Percentiles rank a stretch among this genome's conserved stretches.
These are phyloP conservation scores for Lactifluus echinatus DNA, from an alignment of 768 basidiomycete species.

Conservation along the genomic window DNA sequence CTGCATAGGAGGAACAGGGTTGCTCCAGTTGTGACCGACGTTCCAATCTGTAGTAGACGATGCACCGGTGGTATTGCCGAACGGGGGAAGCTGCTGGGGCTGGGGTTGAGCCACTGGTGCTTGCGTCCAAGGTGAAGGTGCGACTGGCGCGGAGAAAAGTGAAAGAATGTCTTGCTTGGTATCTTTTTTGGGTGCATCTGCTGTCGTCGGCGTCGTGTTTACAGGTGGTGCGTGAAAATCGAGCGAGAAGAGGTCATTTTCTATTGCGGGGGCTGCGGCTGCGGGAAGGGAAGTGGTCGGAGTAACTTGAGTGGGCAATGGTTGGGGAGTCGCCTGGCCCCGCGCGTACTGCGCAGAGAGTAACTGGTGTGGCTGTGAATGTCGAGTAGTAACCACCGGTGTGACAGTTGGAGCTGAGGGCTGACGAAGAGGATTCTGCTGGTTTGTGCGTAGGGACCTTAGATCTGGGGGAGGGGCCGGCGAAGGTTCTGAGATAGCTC, in stretches of 20 bases:
- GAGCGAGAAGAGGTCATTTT: conserved; percentile 71
- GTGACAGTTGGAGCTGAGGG: conserved; percentile 21
- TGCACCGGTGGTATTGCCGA: conserved; percentile 31
- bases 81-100: conserved; percentile 10
- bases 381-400: conserved; percentile 28
- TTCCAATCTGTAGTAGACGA: conserved; percentile 58
- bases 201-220: conserved; percentile 24
- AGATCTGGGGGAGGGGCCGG: conserved; percentile 15
- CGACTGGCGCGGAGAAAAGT: conserved; percentile 50
- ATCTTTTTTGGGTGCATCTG: conserved; percentile 48
- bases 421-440: conserved; percentile 28
- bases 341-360: conserved; percentile 32
- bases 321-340: conserved; percentile 2
- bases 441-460: conserved; percentile 25
- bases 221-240: conserved; percentile 68
- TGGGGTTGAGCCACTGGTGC: conserved; percentile 3
- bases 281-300: conserved; percentile 7
- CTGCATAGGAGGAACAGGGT: conserved; percentile 24
- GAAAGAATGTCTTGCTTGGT: conserved; percentile 82
- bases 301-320: background rate
- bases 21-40: conserved; percentile 54
- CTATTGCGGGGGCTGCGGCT: conserved; percentile 29
- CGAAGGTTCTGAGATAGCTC: conserved; percentile 19
- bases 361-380: conserved; percentile 48
- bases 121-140: conserved; percentile 25